These are phyloP conservation scores for Drechslerella coelobrocha DNA, from an alignment of 2,329 filamentous ascomycete genomes.

Conservation along the genomic window DNA sequence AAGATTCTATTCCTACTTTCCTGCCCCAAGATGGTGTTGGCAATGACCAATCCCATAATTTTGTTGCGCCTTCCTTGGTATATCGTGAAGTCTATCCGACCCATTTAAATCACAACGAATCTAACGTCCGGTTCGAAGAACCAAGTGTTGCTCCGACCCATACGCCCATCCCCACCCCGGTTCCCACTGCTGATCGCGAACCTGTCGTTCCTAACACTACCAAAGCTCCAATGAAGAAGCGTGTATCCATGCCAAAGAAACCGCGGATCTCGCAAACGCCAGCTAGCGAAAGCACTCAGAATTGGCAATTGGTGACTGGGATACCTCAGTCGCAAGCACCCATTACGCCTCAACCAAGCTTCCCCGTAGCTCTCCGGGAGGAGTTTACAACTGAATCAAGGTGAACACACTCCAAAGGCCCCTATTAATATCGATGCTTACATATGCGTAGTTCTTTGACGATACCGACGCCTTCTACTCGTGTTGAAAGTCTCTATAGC, in stretches of 20 bases:
- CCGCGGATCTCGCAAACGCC: background rate
- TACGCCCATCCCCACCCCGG: background rate
- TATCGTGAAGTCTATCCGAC: constrained; percentile 34
- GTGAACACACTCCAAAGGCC: background rate
- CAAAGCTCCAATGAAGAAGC: constrained; percentile 2
- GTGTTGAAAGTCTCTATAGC: constrained; percentile 8
- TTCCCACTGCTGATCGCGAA: background rate
- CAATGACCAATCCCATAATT: constrained; percentile 18
- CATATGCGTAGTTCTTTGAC: background rate
- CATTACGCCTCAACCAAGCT: constrained; percentile 17
- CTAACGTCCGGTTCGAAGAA: constrained; percentile 27
- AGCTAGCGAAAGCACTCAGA: background rate
- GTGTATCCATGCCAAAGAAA: constrained; percentile 21
- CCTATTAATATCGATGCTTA: background rate
- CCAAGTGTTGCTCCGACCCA: background rate
- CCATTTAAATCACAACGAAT: constrained; percentile 16
- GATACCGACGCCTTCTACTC: background rate
- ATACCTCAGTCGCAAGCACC: constrained; percentile 2
- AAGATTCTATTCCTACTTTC: constrained; percentile 37
- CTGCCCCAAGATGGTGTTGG: constrained; percentile 3
- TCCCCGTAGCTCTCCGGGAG: constrained; percentile 8
- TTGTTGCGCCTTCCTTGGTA: constrained; percentile 37
- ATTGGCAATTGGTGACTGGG: background rate
- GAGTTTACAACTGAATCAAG: constrained; percentile 27
- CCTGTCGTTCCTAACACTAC: background rate